Base-by-base conservation (phyloP, 2,329 filamentous ascomycete species). In the Nectriaceae sp. region DNA sequence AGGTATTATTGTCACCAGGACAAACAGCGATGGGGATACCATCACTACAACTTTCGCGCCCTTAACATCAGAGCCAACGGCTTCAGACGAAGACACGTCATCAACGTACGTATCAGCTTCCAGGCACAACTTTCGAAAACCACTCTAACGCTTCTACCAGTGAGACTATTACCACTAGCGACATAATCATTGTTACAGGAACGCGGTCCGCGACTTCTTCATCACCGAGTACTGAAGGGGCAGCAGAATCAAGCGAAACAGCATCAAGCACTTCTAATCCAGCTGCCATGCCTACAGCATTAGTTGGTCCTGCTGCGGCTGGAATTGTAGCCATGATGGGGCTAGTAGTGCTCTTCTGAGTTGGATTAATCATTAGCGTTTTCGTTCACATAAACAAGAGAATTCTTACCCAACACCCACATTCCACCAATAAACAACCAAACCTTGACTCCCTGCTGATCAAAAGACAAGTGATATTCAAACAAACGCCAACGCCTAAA, bases 271-370 rank as follows among this genome's bases (percentile, higher is more conserved):
- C 52, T 3, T 53, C 57, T 2, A 62, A 62, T 26, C 55, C 60
- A 4, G 60, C 55, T 22, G 52, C 50, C n/a, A 50, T 50, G 24
- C 51, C 57, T 15, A 58, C 60, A 3, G 56, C 53, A 6, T 54
- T 58, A 31, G 50, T 46, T 21, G 50, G 47, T n/a, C 44, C 44
- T 16, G 50, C 51, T 36, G 49, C 49, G 2, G 57, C 45, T 29
- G 60, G 53, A 11, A 41, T 57, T n/a, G 42, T 56, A n/a, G 57
- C 54, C n/a, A 21, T 60, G 6, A 52, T 48, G 11, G 60, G 59
- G 3, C n/a, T 63, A 4, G 57, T 49, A 13, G 56, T 26, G 54
- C 50, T 16, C 43, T 59, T 20, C 57, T 36, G 31, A 35, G n/a
- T 10, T n/a, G n/a, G n/a, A n/a, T n/a, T n/a, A n/a, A n/a, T n/a